Conservation (phyloP, 2,329 filamentous ascomycete species). For the Colletotrichum tropicale region DNA sequence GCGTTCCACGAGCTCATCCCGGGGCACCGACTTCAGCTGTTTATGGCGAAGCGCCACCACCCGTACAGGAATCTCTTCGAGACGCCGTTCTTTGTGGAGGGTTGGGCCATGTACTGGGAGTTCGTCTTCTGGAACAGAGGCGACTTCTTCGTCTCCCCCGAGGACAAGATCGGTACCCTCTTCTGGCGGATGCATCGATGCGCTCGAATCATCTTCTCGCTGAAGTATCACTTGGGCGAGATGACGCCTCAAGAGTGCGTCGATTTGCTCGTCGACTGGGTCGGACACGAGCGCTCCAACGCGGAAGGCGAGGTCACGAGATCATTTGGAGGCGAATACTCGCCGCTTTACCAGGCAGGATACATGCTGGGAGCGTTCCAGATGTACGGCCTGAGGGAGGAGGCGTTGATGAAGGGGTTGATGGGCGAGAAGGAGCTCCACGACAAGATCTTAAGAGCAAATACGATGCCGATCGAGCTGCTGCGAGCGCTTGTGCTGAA, state of each 20-base stretch:
- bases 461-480: slow-evolving; percentile 60
- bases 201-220: slow-evolving; percentile 61
- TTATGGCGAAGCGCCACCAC: slow-evolving; percentile 49
- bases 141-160: slow-evolving; percentile 53
- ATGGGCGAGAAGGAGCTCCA: slow-evolving; percentile 60
- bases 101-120: slow-evolving; percentile 69
- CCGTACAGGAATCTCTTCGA: slow-evolving; percentile 57
- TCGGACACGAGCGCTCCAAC: slow-evolving; percentile 63
- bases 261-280: slow-evolving; percentile 58
- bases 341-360: slow-evolving; percentile 62
- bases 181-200: slow-evolving; percentile 70
- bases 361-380: slow-evolving; percentile 67
- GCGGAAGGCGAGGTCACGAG: slow-evolving; percentile 65
- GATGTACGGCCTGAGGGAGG: slow-evolving; percentile 52
- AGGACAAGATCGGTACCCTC: slow-evolving; percentile 60
- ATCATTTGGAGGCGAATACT: slow-evolving; percentile 60
- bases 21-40: slow-evolving; percentile 59
- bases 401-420: slow-evolving; percentile 43
- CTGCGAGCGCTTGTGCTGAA: slow-evolving; percentile 51
- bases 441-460: slow-evolving; percentile 53
- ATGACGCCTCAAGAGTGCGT: slow-evolving; percentile 60
- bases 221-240: slow-evolving; percentile 61
- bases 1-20: slow-evolving; percentile 68
- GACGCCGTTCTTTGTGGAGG: slow-evolving; percentile 65
- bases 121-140: slow-evolving; percentile 59